Evolutionary conservation across 495 filamentous ascomycete species (phyloP).

Genomic region (Aspergillus bridgeri): DNA sequence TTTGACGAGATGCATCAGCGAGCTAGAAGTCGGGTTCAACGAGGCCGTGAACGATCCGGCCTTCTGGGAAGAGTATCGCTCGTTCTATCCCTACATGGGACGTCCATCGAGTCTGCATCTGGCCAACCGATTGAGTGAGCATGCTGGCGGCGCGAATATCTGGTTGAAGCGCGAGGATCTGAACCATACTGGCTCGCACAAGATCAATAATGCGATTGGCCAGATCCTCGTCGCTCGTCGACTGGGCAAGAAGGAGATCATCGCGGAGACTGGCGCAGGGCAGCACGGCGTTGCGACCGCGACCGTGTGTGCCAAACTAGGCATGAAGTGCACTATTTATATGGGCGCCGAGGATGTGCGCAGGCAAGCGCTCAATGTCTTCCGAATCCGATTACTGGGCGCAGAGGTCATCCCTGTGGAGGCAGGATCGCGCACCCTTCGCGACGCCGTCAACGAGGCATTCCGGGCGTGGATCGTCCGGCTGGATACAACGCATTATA

Average conservation of each 20-base stretch:
- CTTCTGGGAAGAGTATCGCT: constrained; percentile 89
- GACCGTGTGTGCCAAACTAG: constrained; percentile 92
- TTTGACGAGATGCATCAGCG: constrained; percentile 80
- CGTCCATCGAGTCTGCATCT: constrained; percentile 79
- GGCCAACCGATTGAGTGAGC: constrained; percentile 70
- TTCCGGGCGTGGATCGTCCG: constrained; percentile 85
- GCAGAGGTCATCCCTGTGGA: constrained; percentile 87
- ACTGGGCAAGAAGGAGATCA: constrained; percentile 89
- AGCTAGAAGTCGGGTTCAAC: constrained; percentile 81
- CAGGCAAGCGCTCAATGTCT: constrained; percentile 91
- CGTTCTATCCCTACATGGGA: constrained; percentile 88
- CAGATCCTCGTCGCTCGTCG: constrained; percentile 81
- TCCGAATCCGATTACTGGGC: constrained; percentile 90
- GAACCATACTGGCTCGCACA: constrained; percentile 84
- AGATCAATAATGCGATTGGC: constrained; percentile 95
- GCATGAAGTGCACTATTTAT: constrained; percentile 92
- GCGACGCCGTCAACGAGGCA: constrained; percentile 94
- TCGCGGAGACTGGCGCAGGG: constrained; percentile 95
- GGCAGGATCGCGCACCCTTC: constrained; percentile 76
- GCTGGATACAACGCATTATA: constrained; percentile 92
- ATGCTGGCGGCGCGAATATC: constrained; percentile 86
- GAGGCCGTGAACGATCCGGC: constrained; percentile 69
- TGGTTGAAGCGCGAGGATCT: constrained; percentile 96
- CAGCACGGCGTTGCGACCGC: constrained; percentile 97
- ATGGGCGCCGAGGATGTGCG: constrained; percentile 98